Conservation (phyloP, 208 protist genomes). For the Angomonas ambiguus region DNA sequence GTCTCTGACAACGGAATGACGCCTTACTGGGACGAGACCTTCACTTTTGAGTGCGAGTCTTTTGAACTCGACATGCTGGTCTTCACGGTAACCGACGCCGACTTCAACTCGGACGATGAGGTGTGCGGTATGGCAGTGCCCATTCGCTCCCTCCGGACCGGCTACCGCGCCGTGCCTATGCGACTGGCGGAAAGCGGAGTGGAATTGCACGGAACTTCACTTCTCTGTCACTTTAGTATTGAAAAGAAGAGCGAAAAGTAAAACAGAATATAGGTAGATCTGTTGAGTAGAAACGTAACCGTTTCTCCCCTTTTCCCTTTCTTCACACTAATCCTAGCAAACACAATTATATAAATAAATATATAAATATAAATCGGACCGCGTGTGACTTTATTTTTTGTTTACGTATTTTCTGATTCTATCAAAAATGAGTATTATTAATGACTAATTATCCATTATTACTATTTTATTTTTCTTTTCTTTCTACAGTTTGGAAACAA, state of each 20-base stretch:
- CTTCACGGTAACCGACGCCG: conserved; percentile 45
- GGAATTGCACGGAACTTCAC: conserved; percentile 19
- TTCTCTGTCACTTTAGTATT: conserved; percentile 51
- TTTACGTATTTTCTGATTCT: no score
- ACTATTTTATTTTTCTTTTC: conserved; percentile 11
- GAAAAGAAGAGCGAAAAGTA: conserved; percentile 3
- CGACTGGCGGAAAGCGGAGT: conserved; percentile 42
- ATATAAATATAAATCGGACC: no score
- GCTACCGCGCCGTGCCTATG: conserved; percentile 51
- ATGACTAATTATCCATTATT: no score
- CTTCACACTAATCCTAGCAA: no score
- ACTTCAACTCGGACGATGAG: conserved; percentile 37
- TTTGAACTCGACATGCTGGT: conserved; percentile 46
- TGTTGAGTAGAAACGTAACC: background rate
- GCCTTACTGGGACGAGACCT: conserved; percentile 57
- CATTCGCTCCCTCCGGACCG: conserved; percentile 29
- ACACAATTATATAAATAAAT: no score
- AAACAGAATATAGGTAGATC: background rate
- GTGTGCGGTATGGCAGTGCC: conserved; percentile 43
- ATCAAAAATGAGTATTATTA: no score
- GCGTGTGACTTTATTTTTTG: no score
- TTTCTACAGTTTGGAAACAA: background rate
- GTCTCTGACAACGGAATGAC: conserved; percentile 74
- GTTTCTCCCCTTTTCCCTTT: background rate
- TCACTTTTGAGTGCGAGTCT: conserved; percentile 31